Base-by-base conservation (phyloP, 2,329 filamentous ascomycete genomes). In the Aspergillus sp. region DNA sequence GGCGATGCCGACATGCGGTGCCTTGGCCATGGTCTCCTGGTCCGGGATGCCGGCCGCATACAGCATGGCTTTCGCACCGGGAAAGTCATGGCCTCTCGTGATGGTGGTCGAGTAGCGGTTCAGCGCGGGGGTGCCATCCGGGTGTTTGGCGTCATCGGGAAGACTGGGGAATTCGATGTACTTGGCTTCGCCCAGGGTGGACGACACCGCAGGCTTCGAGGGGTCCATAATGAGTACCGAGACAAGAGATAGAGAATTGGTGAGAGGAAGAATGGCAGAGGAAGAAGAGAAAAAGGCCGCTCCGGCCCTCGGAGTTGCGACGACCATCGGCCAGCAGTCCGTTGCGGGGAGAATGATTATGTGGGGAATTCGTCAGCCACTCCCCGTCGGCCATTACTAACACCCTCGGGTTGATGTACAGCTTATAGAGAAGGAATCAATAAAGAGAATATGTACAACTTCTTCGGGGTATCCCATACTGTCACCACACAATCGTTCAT, bases 51-150 rank as follows among this genome's bases (percentile, higher is more conserved):
- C 93, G 7, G 93, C 91, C 13, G 89, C 92, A 73, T 96, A 97
- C 19, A 97, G 82, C 93, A 97, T 97, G 40, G 93, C 91, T 82
- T 96, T 90, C 44, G 93, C 91, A 23, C 90, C 93, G 1, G 93
- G 92, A 64, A 89, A 96, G 72, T 96, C 91, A 85, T 96, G 90
- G 51, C 82, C 88, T 52, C 83, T 85, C 10, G 93, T 97, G 55
- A 97, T 76, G 42, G 84, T 86, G 16, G 89, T 84, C 4, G 91
- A 96, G 82, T 89, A 96, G 55, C 88, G 85, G 75, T 97, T 97
- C 59, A 97, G 77, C 17, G 80, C 80, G n/a, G 77, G 80, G 58
- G 81, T 80, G 48, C 84, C 85, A 71, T 87, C 78, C 50, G 73
- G 67, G 50, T 75, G 68, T 52, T 68, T 78, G 53, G 75, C 78